Percentiles rank a stretch among this genome's conserved stretches.
phyloP scores from a whole-genome alignment of 2,329 filamentous ascomycete species.

The Sphaerostilbella broomeana region DNA sequence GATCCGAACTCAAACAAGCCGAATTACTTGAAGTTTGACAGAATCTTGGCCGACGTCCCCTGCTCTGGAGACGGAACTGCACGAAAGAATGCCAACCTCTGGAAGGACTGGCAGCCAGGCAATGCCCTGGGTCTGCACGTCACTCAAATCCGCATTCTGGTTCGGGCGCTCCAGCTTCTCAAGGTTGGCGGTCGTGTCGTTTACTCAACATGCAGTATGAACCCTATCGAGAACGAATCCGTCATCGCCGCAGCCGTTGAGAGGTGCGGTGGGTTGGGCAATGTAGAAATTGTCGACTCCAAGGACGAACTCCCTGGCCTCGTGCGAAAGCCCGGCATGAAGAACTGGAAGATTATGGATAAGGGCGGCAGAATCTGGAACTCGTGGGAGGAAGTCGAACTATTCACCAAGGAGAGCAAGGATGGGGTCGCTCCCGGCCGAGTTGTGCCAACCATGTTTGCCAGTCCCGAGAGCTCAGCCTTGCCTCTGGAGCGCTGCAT shows the following conservation, averaged over 20 bases:
- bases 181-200: conserved; percentile 92
- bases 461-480: conserved; percentile 48
- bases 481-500: conserved; percentile 86
- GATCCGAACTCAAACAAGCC: conserved; percentile 48
- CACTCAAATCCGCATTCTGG: conserved; percentile 83
- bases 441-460: conserved; percentile 78
- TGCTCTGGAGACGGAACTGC: conserved; percentile 93
- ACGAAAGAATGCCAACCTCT: conserved; percentile 88
- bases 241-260: conserved; percentile 84
- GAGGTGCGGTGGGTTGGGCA: conserved; percentile 74
- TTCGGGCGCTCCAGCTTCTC: conserved; percentile 88
- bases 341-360: conserved; percentile 85
- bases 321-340: conserved; percentile 70
- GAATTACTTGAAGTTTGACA: conserved; percentile 90
- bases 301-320: conserved; percentile 69
- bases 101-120: conserved; percentile 89
- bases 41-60: conserved; percentile 91
- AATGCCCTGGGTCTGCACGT: conserved; percentile 81
- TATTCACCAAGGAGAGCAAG: conserved; percentile 55
- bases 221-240: conserved; percentile 94
- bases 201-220: conserved; percentile 98
- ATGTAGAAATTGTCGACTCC: conserved; percentile 81
- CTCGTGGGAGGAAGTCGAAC: conserved; percentile 74
- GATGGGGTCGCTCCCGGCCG: conserved; percentile 53
- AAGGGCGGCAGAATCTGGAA: conserved; percentile 73